A percentile compares a stretch with the other conserved stretches of the same genome.
These are phyloP conservation scores for Pythium periplocum DNA, from an alignment of 352 stramenopile genomes.

Conservation along the genomic window DNA sequence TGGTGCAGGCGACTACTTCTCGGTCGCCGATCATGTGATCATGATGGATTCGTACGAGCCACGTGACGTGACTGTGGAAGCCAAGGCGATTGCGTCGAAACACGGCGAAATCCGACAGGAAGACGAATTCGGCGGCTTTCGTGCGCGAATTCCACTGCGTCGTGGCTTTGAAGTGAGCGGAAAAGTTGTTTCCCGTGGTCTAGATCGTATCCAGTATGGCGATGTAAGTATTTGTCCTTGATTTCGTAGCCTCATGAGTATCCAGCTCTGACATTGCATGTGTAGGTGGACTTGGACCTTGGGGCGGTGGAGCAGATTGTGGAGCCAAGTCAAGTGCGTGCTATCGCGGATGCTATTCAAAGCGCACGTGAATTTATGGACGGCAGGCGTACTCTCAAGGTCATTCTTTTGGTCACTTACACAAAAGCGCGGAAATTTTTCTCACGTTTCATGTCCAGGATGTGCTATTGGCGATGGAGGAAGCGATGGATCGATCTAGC, in stretches of 20 bases:
- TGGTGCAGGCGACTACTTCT: conserved; percentile 95
- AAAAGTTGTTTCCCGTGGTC: conserved; percentile 72
- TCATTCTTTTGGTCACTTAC: conserved; percentile 12
- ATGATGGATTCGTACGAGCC: conserved; percentile 96
- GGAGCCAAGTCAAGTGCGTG: conserved; percentile 81
- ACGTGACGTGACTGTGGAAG: conserved; percentile 87
- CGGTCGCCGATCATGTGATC: conserved; percentile 93
- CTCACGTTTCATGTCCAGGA: conserved; percentile 22
- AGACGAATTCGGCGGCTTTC: conserved; percentile 41
- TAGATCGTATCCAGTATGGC: conserved; percentile 81
- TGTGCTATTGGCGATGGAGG: conserved; percentile 59
- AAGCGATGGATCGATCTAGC: conserved; percentile 49
- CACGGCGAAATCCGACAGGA: conserved; percentile 53
- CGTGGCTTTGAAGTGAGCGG: conserved; percentile 57
- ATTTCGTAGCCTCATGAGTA: background rate
- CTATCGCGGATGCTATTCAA: conserved; percentile 69
- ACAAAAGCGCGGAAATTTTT: background rate
- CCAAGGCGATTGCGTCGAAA: conserved; percentile 88
- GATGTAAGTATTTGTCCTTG: conserved; percentile 34
- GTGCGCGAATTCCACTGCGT: conserved; percentile 40
- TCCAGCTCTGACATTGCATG: background rate
- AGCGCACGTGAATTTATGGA: conserved; percentile 55
- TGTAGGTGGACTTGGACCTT: conserved; percentile 80
- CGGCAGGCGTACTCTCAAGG: conserved; percentile 43
- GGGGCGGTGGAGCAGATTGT: conserved; percentile 86